Evolutionary conservation across 1,284 basidiomycete species (phyloP).

Genomic region (Salmacisia buchloeana): DNA sequence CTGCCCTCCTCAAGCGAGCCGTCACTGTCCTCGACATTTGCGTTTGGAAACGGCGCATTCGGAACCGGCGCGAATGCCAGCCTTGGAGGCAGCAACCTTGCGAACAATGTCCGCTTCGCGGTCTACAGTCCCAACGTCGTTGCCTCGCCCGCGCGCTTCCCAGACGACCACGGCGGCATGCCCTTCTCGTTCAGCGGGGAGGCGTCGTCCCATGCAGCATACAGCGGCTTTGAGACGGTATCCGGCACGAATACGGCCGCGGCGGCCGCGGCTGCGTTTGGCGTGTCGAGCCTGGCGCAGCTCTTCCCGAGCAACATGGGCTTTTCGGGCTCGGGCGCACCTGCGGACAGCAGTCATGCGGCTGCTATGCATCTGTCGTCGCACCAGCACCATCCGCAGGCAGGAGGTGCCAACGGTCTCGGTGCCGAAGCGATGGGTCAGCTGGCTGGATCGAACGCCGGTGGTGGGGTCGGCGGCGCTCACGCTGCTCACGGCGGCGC

Average conservation of each 20-base stretch:
- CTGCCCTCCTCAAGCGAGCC: too few species aligned
- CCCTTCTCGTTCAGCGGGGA: not conserved
- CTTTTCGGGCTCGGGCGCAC: not conserved
- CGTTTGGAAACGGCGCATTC: too few species aligned
- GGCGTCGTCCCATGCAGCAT: too few species aligned
- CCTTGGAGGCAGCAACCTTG: too few species aligned
- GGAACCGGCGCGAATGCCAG: too few species aligned
- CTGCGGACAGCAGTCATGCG: constrained; percentile 2
- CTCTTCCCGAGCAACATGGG: constrained; percentile 7
- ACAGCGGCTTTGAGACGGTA: not conserved
- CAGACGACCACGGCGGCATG: not conserved
- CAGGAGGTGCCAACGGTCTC: not conserved
- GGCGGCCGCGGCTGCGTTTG: constrained; percentile 4
- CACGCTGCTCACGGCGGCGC: not conserved
- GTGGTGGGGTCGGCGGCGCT: not conserved
- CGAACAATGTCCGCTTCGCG: not conserved
- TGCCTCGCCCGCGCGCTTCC: not conserved
- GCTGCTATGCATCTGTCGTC: not conserved
- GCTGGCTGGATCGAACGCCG: not conserved
- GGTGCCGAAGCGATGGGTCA: not conserved
- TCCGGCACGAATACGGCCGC: not conserved
- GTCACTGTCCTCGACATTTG: too few species aligned
- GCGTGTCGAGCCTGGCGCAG: not conserved
- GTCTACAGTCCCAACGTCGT: not conserved
- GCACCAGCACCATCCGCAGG: not conserved